Evolutionary conservation across 2,329 filamentous ascomycete genomes (phyloP).

Genomic region (Massarina eburnea): DNA sequence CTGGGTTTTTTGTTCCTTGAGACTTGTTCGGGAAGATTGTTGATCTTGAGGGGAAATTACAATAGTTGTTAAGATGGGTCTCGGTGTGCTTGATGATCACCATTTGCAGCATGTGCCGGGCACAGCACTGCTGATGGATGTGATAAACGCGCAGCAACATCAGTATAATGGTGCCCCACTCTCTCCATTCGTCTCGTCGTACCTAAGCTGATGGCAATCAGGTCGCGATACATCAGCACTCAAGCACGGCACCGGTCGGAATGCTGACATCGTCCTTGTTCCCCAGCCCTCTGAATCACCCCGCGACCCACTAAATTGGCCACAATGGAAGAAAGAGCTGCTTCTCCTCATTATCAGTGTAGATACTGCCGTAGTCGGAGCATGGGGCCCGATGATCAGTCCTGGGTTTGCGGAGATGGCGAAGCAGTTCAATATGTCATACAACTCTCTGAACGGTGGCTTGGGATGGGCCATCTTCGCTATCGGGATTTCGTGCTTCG

Average conservation of each 20-base stretch:
- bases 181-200: neutral
- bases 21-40: neutral
- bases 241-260: constrained; percentile 30
- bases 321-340: constrained; percentile 27
- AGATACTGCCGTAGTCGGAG: constrained; percentile 23
- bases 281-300: constrained; percentile 12
- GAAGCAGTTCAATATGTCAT: constrained; percentile 20
- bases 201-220: neutral
- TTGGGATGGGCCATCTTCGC: constrained; percentile 25
- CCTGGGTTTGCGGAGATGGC: constrained; percentile 22
- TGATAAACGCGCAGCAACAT: constrained; percentile 12
- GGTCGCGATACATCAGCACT: constrained; percentile 28
- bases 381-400: constrained; percentile 25
- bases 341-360: constrained; percentile 19
- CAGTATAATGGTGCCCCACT: constrained; percentile 15
- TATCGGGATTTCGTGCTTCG: constrained; percentile 22
- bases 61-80: constrained; percentile 15
- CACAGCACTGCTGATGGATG: constrained; percentile 20
- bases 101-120: constrained; percentile 23
- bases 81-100: constrained; percentile 22
- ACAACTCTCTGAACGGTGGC: constrained; percentile 18
- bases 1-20: too few relatives aligned
- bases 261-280: constrained; percentile 30
- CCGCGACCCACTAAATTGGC: constrained; percentile 24
- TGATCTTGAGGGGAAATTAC: neutral